Conservation (phyloP, 2,329 filamentous ascomycete genomes). For the Chrysoporthe austroafricana region DNA sequence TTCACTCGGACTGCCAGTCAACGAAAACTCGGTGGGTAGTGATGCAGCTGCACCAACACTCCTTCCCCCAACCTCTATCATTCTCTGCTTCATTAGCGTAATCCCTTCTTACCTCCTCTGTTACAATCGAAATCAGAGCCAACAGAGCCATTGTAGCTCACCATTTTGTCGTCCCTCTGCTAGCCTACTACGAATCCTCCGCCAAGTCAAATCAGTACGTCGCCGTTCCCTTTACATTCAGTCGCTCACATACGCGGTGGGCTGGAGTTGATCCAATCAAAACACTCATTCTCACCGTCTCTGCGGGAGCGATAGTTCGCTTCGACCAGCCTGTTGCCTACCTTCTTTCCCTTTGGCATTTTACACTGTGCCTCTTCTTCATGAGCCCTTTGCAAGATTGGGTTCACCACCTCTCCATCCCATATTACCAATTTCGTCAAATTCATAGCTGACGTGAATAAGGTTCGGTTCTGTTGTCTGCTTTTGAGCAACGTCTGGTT, state of each 20-base stretch:
- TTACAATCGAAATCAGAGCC: not conserved
- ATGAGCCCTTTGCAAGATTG: not conserved
- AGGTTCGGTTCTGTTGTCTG: not conserved
- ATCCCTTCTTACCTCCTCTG: not conserved
- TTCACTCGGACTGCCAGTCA: not conserved
- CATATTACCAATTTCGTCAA: not conserved
- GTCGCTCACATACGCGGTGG: not conserved
- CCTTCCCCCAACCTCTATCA: not conserved
- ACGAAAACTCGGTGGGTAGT: conserved; percentile 4
- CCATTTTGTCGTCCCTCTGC: not conserved
- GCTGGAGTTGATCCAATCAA: not conserved
- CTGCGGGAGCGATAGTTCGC: not conserved
- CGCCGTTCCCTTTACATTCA: not conserved
- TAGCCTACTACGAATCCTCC: not conserved
- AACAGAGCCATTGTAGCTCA: not conserved
- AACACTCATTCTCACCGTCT: not conserved
- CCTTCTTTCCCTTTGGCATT: not conserved
- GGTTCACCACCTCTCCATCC: not conserved
- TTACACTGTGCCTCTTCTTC: not conserved
- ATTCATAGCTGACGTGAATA: not conserved
- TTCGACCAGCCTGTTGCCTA: not conserved
- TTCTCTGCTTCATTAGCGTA: not conserved
- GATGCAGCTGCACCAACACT: not conserved
- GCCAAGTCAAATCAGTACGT: not conserved
- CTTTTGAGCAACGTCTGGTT: not conserved